Base-by-base conservation (phyloP, 2,329 filamentous ascomycete genomes). In the Leptographium lundbergii region DNA sequence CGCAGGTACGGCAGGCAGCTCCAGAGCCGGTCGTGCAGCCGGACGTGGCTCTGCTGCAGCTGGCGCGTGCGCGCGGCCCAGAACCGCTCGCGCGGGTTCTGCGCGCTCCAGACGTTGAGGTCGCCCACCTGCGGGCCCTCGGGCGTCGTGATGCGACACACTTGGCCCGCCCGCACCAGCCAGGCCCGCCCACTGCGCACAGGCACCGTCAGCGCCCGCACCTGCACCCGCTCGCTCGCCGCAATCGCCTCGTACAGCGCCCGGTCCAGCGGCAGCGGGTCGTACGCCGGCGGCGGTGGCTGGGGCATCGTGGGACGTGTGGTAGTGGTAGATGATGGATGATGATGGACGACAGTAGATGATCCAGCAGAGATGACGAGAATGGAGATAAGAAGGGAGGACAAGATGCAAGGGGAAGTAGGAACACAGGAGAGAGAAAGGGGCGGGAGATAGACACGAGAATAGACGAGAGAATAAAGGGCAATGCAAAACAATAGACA, bases 121-220 rank as follows among this genome's bases (percentile, higher is more conserved):
- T 94, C 89, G 58, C 88, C 87, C 72, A 95, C 88, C 72, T 95
- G 89, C 0, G 89, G 83, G 0, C 89, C 89, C 58, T 85, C 75
- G 0, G 88, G 88, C 0, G 89, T 92, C 60, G 83, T 87, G 62
- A 95, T 84, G 17, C 84, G 81, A 61, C 89, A 81, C 59, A 94
- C 79, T 55, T 79, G 79, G 4, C 87, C 87, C 1, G 81, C 81
- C 0, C 82, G 79, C 0, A 87, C 88, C 54, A 79, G 76, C 86
- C 87, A 94, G 1, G 89, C 88, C 61, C 77, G 77, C 1, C 86
- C 89, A 2, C 85, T 88, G 39, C 89, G 83, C 34, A 90, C 87
- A 0, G 87, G 85, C 32, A 94, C 74, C 2, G 79, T 80, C 63
- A 87, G 86, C 7, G 80, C 73, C 2, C 78, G 67, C 6, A 75